Conservation (phyloP, 2,329 filamentous ascomycete genomes). For the Fusarium tricinctum region DNA sequence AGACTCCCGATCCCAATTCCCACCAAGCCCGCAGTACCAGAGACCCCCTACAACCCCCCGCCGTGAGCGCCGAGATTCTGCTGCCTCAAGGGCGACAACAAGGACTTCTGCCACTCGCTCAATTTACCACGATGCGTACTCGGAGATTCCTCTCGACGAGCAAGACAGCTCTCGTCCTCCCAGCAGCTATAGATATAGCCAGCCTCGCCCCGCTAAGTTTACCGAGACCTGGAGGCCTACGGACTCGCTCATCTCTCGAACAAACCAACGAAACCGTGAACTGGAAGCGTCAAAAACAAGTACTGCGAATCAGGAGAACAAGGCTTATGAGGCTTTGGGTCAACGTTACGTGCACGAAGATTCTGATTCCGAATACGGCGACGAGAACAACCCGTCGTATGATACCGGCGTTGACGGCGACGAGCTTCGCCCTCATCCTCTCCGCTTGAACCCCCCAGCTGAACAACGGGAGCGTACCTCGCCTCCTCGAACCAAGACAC, state of each 20-base stretch:
- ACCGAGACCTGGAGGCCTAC: conserved; percentile 69
- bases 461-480: conserved; percentile 24
- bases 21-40: conserved; percentile 68
- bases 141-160: conserved; percentile 64
- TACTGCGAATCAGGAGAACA: conserved; percentile 52
- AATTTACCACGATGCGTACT: conserved; percentile 62
- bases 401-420: conserved; percentile 48
- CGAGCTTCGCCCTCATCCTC: conserved; percentile 64
- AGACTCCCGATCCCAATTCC: conserved; percentile 68
- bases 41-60: conserved; percentile 60
- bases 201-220: conserved; percentile 61
- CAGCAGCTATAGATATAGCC: conserved; percentile 46
- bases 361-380: conserved; percentile 59
- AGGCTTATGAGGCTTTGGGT: conserved; percentile 62
- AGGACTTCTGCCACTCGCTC: conserved; percentile 60
- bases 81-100: conserved; percentile 62
- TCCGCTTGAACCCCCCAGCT: conserved; percentile 64
- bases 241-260: conserved; percentile 67
- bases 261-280: conserved; percentile 65
- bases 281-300: conserved; percentile 56
- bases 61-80: conserved; percentile 60
- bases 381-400: conserved; percentile 53
- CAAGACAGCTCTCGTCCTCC: conserved; percentile 47
- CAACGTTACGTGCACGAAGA: conserved; percentile 61
- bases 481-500: conserved; percentile 39